Evolutionary conservation across 768 basidiomycete species (phyloP).

Genomic region (Amanita muscaria): DNA sequence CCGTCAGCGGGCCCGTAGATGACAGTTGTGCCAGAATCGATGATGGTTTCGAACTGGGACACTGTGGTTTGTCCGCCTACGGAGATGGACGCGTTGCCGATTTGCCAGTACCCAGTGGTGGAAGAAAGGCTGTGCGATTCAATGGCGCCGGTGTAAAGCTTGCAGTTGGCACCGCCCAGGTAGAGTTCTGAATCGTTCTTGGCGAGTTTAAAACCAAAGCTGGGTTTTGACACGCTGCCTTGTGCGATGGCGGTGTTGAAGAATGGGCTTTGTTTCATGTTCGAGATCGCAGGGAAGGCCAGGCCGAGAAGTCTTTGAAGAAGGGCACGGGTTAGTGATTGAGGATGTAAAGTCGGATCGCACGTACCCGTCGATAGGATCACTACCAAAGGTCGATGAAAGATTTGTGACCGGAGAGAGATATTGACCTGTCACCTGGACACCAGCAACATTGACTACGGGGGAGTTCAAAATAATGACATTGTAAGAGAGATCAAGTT

Average conservation of each 20-base stretch:
- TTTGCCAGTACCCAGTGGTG: constrained; percentile 20
- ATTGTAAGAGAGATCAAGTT: not conserved
- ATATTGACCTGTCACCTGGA: not conserved
- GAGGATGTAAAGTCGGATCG: constrained; percentile 1
- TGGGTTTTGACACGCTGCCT: constrained; percentile 20
- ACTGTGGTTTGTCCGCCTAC: constrained; percentile 10
- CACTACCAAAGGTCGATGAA: constrained; percentile 1
- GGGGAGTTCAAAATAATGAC: constrained; percentile 12
- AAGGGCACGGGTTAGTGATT: not conserved
- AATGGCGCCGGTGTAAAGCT: constrained; percentile 34
- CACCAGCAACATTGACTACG: constrained; percentile 3
- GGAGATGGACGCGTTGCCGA: constrained; percentile 12
- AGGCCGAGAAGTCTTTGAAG: constrained; percentile 22
- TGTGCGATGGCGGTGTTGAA: constrained; percentile 33
- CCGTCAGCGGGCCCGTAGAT: constrained; percentile 21
- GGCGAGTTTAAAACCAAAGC: constrained; percentile 39
- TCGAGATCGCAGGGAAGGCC: constrained; percentile 27
- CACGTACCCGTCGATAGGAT: constrained; percentile 4
- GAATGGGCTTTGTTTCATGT: constrained; percentile 22
- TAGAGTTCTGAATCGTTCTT: constrained; percentile 35
- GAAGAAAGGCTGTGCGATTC: constrained; percentile 23
- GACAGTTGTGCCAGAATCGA: constrained; percentile 31
- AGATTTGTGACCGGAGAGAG: not conserved
- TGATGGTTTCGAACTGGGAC: constrained; percentile 15
- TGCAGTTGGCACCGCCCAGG: constrained; percentile 40